Base-by-base conservation (phyloP, 805 yeast genomes). In the Myxozyma mucilagina region DNA sequence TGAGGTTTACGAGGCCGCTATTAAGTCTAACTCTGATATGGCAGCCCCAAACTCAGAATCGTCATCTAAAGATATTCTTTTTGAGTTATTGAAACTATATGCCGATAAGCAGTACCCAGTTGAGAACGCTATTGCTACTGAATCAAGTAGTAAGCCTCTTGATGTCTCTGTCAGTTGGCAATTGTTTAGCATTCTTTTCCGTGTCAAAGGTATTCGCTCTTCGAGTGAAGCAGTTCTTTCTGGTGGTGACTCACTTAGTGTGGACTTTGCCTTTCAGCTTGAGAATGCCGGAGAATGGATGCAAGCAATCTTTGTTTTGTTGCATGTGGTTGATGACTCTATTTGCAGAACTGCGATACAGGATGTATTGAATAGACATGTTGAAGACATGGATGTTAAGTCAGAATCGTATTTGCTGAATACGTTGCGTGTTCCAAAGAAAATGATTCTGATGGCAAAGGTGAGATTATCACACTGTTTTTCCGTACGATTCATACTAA, bases 231-330 rank as follows among this genome's bases (percentile, higher is more conserved):
- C 36, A 11, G 20, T 16, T 16, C 42, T 16, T 7, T 36, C 49
- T 14, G 31, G 54, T 31, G 76, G 75, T 31, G 84, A 82, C 61
- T 66, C 69, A 49, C 59, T 80, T 43, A 74, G 82, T 5, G 61
- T 73, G 3, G 65, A 70, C 1, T 78, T 85, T 69, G 86, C 87
- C 10, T 76, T 80, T 47, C 82, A 84, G 61, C 76, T 89, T 45
- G 79, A 76, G 51, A 62, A 73, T 8, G 70, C 70, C n/a, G 82
- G 81, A 0, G 73, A 81, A 53, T 80, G 82, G 79, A 77, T 78
- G 59, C 87, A 86, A 64, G 81, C 96, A 0, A 64, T 90, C 2
- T 87, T 81, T 70, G 85, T 87, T 1, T 78, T 84, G 44, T 76
- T 86, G 16, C 90, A 87, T 68, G 68, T 89, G 31, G 62, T 65